phyloP scores from a whole-genome alignment of 257 asterid species.

The Lithospermum erythrorhizon region DNA sequence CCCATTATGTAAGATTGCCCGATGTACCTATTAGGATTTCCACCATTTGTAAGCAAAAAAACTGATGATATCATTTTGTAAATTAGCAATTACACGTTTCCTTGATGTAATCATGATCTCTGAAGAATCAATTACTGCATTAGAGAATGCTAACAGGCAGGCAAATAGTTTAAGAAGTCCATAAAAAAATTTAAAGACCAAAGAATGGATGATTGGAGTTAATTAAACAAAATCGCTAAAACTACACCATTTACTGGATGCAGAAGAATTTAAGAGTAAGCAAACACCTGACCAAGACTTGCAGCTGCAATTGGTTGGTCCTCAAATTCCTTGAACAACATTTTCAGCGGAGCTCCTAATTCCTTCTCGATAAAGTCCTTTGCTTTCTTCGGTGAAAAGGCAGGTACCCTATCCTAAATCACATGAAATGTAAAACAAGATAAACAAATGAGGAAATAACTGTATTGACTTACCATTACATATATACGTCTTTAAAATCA shows the following conservation, averaged over 20 bases:
- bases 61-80: neutral
- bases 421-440: conserved; percentile 8
- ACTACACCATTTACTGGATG: neutral
- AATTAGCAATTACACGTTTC: neutral
- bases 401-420: conserved; percentile 91
- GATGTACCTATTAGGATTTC: conserved; percentile 58
- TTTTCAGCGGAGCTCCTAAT: conserved; percentile 64
- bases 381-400: conserved; percentile 72
- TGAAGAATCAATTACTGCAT: neutral
- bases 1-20: conserved; percentile 85
- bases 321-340: conserved; percentile 74
- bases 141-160: neutral
- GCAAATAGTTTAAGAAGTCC: neutral
- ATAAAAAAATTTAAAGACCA: neutral
- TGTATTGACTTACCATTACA: neutral
- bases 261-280: conserved; percentile 15
- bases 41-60: conserved; percentile 21
- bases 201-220: neutral
- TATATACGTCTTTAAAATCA: neutral
- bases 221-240: neutral
- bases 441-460: conserved; percentile 5
- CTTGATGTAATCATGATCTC: neutral
- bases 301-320: conserved; percentile 97
- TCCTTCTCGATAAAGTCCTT: conserved; percentile 65
- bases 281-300: conserved; percentile 99